Evolutionary conservation across 345 rosid species (phyloP), one percentile per base, ranked within the genome.

Genomic region (Eucalyptus marginata): DNA sequence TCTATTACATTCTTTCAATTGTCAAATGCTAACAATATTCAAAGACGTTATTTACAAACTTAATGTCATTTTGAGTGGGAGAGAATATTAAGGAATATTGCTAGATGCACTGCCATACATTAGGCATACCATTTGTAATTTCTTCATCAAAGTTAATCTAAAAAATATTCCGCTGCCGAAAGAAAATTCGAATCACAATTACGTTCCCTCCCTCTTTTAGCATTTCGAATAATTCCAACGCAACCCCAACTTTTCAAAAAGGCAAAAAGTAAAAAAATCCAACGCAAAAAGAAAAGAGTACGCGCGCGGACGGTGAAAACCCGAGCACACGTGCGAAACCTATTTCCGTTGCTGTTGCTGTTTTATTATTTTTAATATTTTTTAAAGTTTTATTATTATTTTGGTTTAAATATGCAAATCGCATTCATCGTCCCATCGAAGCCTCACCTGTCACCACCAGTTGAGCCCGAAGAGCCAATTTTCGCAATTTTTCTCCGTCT

Each of bases 81-180:
- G 3, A 22, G 27, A 12, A 40, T 20, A 20, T 22, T 7, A 10
- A 4, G 13, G 4, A 40, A 76, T 2, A 10, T 6, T 3, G 15
- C 5, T 76, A 40, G 25, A 36, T 0, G 7, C 2, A 36, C 2
- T 20, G 4, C 1, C 2, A 10, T 24, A 2, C 1, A 40, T 6
- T 22, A 10, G 29, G 9, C 5, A 11, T 5, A 20, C 2, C 3
- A 36, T 76, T 20, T 76, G 9, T 22, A 18, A 76, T 40, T 11
- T 11, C 16, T 1, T 76, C 13, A 40, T 11, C 84, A 18, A 7
- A 36, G 22, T 76, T 20, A 36, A 76, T 36, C 83, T n/a, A n/a
- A n/a, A 29, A 64, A 8, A n/a, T 64, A 64, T 31, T 11, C 43
- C 6, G 14, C 40, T 76, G 2, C 20, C 27, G 4, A 36, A 36